Evolutionary conservation across 257 asterid genomes (phyloP).

Genomic region (Fraxinus quadrangulata): DNA sequence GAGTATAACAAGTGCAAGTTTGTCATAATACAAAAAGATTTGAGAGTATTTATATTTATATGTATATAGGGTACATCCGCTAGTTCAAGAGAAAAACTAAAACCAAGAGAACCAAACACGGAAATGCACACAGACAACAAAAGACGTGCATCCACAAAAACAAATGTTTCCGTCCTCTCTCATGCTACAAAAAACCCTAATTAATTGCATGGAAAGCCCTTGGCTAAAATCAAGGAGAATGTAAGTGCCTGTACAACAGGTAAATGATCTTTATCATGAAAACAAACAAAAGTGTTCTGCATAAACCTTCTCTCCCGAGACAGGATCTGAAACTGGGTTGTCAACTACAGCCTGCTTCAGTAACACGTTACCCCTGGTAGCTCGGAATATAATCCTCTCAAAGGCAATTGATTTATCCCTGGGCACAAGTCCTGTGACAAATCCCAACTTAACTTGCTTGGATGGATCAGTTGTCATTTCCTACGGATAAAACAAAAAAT

Average conservation of each 20-base stretch:
- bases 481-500: slow-evolving; percentile 38
- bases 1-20: neutral
- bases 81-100: neutral
- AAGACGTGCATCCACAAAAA: neutral
- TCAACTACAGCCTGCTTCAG: slow-evolving; percentile 80
- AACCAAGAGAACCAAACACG: neutral
- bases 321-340: slow-evolving; percentile 83
- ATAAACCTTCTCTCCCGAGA: slow-evolving; percentile 90
- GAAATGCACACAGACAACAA: neutral
- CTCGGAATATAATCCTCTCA: slow-evolving; percentile 96
- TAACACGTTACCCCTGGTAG: slow-evolving; percentile 96
- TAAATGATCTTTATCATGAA: neutral
- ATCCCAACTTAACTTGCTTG: slow-evolving; percentile 96
- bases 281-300: slow-evolving; percentile 9
- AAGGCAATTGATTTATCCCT: slow-evolving; percentile 89
- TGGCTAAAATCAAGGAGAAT: neutral
- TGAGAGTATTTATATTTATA: neutral
- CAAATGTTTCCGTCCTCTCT: neutral
- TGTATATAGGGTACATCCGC: neutral
- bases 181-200: neutral
- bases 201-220: neutral
- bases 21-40: neutral
- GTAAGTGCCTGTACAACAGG: neutral
- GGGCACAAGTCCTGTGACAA: slow-evolving; percentile 86
- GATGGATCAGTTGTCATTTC: slow-evolving; percentile 65